phyloP scores from a whole-genome alignment of 352 stramenopile species.

The Peronospora destructor region DNA sequence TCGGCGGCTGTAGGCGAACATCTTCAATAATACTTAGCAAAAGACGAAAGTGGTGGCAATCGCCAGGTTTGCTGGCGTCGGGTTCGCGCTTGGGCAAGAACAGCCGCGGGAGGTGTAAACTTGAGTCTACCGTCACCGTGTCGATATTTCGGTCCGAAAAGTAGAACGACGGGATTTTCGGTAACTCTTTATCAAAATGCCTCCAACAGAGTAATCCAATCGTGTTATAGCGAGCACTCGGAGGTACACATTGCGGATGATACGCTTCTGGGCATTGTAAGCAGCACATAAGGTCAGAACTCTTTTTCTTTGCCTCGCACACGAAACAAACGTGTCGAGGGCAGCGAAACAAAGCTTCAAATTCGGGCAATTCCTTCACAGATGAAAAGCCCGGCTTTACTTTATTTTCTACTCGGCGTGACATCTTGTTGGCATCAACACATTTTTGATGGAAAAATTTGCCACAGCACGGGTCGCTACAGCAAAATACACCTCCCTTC shows the following conservation, averaged over 20 bases:
- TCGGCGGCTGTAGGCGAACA: constrained; percentile 63
- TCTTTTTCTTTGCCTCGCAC: constrained; percentile 73
- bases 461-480: constrained; percentile 52
- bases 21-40: constrained; percentile 58
- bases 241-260: constrained; percentile 89
- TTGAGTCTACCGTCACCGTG: constrained; percentile 70
- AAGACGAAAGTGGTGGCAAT: constrained; percentile 80
- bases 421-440: constrained; percentile 55
- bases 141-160: constrained; percentile 54
- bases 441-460: constrained; percentile 86
- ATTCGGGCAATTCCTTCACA: constrained; percentile 50
- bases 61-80: constrained; percentile 31
- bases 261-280: constrained; percentile 89
- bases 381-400: constrained; percentile 28
- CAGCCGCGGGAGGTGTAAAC: constrained; percentile 68
- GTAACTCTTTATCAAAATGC: constrained; percentile 70
- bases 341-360: constrained; percentile 80
- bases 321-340: constrained; percentile 81
- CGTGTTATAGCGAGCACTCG: constrained; percentile 88
- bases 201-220: constrained; percentile 88
- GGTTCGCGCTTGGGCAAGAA: constrained; percentile 70
- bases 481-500: constrained; percentile 78
- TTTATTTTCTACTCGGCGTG: constrained; percentile 37
- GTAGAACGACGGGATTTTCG: constrained; percentile 70
- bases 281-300: constrained; percentile 82